phyloP scores from a whole-genome alignment of 345 rosid genomes.

The Heritiera fomes region DNA sequence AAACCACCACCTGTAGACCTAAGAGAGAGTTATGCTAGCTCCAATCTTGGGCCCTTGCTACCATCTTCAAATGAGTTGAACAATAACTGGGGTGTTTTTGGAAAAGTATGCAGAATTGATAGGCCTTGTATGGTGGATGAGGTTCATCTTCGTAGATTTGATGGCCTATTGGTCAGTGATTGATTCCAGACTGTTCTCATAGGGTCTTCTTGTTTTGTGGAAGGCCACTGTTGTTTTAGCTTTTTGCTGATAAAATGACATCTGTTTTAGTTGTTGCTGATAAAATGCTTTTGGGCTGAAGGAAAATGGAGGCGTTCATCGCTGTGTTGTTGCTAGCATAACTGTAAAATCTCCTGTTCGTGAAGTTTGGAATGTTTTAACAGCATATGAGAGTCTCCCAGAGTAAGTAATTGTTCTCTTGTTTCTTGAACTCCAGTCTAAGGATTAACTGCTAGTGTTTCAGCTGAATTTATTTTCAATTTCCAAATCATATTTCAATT shows the following conservation, averaged over 20 bases:
- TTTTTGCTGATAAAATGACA: constrained; percentile 33
- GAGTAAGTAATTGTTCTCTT: constrained; percentile 56
- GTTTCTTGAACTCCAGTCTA: neutral
- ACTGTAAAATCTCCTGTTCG: constrained; percentile 95
- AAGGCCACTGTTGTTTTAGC: constrained; percentile 28
- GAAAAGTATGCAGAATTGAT: constrained; percentile 77
- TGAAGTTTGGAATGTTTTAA: constrained; percentile 92
- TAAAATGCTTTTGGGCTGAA: constrained; percentile 50
- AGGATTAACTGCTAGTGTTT: neutral
- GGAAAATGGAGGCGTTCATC: constrained; percentile 98
- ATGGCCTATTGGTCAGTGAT: constrained; percentile 78
- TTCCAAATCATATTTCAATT: neutral
- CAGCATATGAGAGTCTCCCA: constrained; percentile 92
- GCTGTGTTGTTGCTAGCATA: constrained; percentile 89
- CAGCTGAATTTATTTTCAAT: neutral
- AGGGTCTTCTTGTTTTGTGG: constrained; percentile 25
- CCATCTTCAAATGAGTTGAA: constrained; percentile 52
- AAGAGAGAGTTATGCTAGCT: constrained; percentile 37
- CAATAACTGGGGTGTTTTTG: constrained; percentile 75
- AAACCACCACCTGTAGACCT: constrained; percentile 28
- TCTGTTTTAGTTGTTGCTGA: constrained; percentile 39
- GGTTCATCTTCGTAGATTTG: constrained; percentile 96
- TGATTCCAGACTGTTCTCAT: constrained; percentile 29
- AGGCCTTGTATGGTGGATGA: constrained; percentile 85
- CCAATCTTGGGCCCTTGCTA: constrained; percentile 42